Conservation (phyloP, 2,329 filamentous ascomycete genomes). For the Aspergillus glaucus region DNA sequence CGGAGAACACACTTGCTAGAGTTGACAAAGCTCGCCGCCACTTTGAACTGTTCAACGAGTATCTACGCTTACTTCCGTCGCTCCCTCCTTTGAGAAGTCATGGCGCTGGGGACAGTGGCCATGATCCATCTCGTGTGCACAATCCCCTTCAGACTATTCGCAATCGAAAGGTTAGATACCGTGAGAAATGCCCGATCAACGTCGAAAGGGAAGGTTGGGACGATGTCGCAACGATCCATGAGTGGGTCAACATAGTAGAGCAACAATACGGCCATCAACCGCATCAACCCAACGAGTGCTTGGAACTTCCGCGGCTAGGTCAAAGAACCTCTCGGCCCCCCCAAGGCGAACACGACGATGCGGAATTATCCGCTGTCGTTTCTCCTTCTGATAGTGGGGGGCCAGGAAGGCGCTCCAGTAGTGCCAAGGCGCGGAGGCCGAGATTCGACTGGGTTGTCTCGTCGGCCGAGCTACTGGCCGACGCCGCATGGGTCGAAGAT, state of each 20-base stretch:
- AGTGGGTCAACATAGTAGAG: slow-evolving; percentile 69
- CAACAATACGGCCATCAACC: slow-evolving; percentile 40
- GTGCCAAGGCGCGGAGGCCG: slow-evolving; percentile 60
- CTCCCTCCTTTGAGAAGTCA: slow-evolving; percentile 61
- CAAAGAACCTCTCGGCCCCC: slow-evolving; percentile 9
- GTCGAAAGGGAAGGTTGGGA: slow-evolving; percentile 70
- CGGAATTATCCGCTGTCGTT: slow-evolving; percentile 16
- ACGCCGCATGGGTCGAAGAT: slow-evolving; percentile 85
- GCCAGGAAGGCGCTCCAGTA: slow-evolving; percentile 36
- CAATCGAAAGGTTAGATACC: slow-evolving; percentile 76
- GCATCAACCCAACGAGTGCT: slow-evolving; percentile 41
- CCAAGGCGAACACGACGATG: slow-evolving; percentile 16
- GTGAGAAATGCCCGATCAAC: slow-evolving; percentile 69
- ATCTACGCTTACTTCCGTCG: slow-evolving; percentile 70
- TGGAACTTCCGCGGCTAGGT: slow-evolving; percentile 40
- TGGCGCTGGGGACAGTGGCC: slow-evolving; percentile 18
- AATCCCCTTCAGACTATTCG: slow-evolving; percentile 91
- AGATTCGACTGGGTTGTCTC: slow-evolving; percentile 79
- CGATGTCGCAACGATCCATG: slow-evolving; percentile 62
- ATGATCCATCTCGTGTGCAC: slow-evolving; percentile 53
- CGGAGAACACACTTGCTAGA: slow-evolving; percentile 70
- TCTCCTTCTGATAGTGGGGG: slow-evolving; percentile 38
- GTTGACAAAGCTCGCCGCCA: slow-evolving; percentile 79
- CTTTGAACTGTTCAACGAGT: slow-evolving; percentile 79
- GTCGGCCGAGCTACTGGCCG: slow-evolving; percentile 79